Conservation (phyloP, 2,329 filamentous ascomycete genomes). For the Aspergillus transmontanensis region DNA sequence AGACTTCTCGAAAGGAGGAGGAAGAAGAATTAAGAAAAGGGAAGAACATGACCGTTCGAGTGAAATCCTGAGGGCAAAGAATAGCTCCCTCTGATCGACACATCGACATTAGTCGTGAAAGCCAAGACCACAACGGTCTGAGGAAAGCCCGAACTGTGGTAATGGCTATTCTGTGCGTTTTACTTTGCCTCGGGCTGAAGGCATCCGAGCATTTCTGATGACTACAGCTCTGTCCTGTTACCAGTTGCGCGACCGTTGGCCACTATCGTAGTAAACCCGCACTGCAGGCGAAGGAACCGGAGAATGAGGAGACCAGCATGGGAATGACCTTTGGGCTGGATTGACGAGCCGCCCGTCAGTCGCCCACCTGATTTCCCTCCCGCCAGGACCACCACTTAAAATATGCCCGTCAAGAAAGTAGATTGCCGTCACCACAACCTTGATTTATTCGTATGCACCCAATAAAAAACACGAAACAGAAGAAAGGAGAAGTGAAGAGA, state of each 20-base stretch:
- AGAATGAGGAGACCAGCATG: conserved; percentile 1
- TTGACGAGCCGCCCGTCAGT: conserved; percentile 2
- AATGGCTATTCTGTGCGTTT: not conserved
- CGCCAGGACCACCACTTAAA: conserved; percentile 1
- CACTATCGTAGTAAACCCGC: conserved; percentile 20
- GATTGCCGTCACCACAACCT: not conserved
- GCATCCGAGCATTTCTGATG: not conserved
- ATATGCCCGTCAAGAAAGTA: not conserved
- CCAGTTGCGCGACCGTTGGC: not conserved
- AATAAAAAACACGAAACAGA: conserved; percentile 2
- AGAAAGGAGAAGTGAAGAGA: conserved; percentile 5
- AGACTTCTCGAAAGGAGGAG: not conserved
- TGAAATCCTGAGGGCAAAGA: not conserved
- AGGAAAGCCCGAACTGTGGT: not conserved
- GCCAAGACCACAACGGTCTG: not conserved
- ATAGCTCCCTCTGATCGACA: conserved; percentile 1
- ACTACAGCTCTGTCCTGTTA: not conserved
- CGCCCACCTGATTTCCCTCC: conserved; percentile 3
- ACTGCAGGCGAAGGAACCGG: conserved; percentile 9
- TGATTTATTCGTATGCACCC: conserved; percentile 7
- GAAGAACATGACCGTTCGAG: not conserved
- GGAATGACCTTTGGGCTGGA: not conserved
- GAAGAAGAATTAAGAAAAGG: not conserved
- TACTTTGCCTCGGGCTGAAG: not conserved
- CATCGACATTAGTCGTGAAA: not conserved